phyloP scores from a whole-genome alignment of 768 basidiomycete species.

The Tylopilus felleus region DNA sequence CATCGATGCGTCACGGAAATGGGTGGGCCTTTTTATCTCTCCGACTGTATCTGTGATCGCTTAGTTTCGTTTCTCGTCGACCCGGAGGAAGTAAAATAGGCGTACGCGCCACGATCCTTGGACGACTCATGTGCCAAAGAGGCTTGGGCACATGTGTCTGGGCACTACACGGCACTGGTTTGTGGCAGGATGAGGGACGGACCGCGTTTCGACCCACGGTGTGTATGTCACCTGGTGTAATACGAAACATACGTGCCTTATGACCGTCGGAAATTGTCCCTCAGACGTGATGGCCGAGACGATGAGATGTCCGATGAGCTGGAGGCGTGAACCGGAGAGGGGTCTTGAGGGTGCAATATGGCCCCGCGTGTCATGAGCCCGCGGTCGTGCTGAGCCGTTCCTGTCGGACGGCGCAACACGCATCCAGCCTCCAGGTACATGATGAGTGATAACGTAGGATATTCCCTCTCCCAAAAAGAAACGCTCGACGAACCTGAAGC shows the following conservation, averaged over 20 bases:
- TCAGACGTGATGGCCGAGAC: neutral
- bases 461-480: neutral
- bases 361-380: neutral
- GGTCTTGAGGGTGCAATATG: neutral
- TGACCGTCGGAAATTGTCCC: neutral
- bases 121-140: too few relatives aligned
- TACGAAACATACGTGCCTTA: neutral
- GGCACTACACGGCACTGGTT: neutral
- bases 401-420: neutral
- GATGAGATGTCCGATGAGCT: neutral
- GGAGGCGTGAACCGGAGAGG: neutral
- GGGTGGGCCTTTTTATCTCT: conserved; percentile 5
- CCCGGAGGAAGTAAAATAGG: conserved; percentile 1
- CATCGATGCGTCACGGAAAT: neutral
- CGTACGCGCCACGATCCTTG: neutral
- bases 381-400: neutral
- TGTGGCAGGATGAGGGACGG: neutral
- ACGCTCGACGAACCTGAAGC: neutral
- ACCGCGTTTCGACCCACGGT: neutral
- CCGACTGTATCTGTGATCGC: conserved; percentile 3
- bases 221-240: conserved; percentile 2
- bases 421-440: too few relatives aligned
- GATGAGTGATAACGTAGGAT: neutral
- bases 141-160: neutral
- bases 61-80: neutral